Evolutionary conservation across 2,329 filamentous ascomycete genomes (phyloP).

Genomic region (Emergomyces orientalis): DNA sequence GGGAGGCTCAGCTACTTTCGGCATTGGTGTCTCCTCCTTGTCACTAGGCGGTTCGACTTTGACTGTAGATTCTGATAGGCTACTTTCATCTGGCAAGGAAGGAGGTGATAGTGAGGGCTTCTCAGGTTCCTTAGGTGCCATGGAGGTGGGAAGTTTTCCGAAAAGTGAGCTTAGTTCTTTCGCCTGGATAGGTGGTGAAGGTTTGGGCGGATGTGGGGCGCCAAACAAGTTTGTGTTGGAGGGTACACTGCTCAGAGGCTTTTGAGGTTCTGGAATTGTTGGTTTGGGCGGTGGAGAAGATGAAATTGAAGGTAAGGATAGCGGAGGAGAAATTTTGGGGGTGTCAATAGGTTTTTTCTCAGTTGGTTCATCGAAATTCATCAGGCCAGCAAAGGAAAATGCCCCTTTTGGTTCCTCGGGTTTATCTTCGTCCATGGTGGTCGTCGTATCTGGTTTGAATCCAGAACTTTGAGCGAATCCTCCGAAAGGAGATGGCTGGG

Average conservation of each 20-base stretch:
- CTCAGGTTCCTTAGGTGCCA: slow-evolving; percentile 24
- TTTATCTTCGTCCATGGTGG: slow-evolving; percentile 33
- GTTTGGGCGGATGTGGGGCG: slow-evolving; percentile 13
- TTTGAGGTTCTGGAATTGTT: not conserved
- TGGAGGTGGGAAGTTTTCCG: slow-evolving; percentile 18
- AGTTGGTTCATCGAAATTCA: slow-evolving; percentile 19
- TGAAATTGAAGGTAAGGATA: slow-evolving; percentile 6
- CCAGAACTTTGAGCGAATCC: slow-evolving; percentile 37
- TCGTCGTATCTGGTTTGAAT: slow-evolving; percentile 37
- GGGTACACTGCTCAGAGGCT: not conserved
- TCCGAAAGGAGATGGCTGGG: slow-evolving; percentile 14
- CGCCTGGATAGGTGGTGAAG: slow-evolving; percentile 13
- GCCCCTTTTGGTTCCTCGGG: slow-evolving; percentile 26
- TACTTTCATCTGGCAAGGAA: slow-evolving; percentile 27
- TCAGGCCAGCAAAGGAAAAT: slow-evolving; percentile 36
- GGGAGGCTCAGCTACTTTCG: slow-evolving; percentile 29
- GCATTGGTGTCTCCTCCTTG: slow-evolving; percentile 24
- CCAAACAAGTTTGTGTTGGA: not conserved
- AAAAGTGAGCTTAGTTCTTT: slow-evolving; percentile 5
- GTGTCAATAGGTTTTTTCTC: slow-evolving; percentile 4
- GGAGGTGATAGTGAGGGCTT: slow-evolving; percentile 24
- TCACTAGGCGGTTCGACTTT: slow-evolving; percentile 28
- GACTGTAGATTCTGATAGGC: slow-evolving; percentile 22
- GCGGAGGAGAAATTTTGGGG: not conserved
- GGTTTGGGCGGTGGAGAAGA: slow-evolving; percentile 1